phyloP scores from a whole-genome alignment of 306 rosid genomes.

The Chamaecrista fasciculata region DNA sequence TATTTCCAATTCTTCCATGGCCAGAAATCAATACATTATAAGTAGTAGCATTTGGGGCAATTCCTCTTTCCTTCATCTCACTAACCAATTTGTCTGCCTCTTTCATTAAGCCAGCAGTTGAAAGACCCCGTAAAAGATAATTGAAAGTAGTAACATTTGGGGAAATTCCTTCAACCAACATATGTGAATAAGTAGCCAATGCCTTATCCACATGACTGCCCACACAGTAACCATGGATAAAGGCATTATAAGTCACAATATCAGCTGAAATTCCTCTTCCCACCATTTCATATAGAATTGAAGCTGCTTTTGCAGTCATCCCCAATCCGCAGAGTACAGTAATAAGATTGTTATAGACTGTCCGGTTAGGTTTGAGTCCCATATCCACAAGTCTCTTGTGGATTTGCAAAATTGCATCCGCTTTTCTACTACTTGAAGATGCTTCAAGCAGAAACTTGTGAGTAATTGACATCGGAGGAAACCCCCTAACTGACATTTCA shows the following conservation, averaged over 20 bases:
- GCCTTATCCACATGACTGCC: slow-evolving; percentile 70
- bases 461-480: slow-evolving; percentile 46
- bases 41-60: slow-evolving; percentile 65
- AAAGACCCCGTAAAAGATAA: slow-evolving; percentile 65
- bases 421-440: slow-evolving; percentile 55
- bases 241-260: slow-evolving; percentile 66
- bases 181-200: slow-evolving; percentile 48
- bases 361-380: slow-evolving; percentile 61
- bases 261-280: slow-evolving; percentile 55
- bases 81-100: slow-evolving; percentile 59
- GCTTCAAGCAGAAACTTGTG: slow-evolving; percentile 65
- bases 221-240: slow-evolving; percentile 66
- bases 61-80: slow-evolving; percentile 67
- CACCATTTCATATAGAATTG: slow-evolving; percentile 61
- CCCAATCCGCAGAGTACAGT: slow-evolving; percentile 69
- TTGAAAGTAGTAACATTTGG: slow-evolving; percentile 72
- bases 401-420: slow-evolving; percentile 57
- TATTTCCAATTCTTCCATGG: slow-evolving; percentile 72
- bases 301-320: slow-evolving; percentile 76
- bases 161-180: slow-evolving; percentile 61
- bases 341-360: slow-evolving; percentile 67
- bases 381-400: slow-evolving; percentile 59
- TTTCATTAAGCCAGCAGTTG: slow-evolving; percentile 61
- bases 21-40: slow-evolving; percentile 73
- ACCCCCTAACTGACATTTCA: slow-evolving; percentile 58